phyloP scores from a whole-genome alignment of 371 early-diverging fungal genomes.

The Circinella minor region DNA sequence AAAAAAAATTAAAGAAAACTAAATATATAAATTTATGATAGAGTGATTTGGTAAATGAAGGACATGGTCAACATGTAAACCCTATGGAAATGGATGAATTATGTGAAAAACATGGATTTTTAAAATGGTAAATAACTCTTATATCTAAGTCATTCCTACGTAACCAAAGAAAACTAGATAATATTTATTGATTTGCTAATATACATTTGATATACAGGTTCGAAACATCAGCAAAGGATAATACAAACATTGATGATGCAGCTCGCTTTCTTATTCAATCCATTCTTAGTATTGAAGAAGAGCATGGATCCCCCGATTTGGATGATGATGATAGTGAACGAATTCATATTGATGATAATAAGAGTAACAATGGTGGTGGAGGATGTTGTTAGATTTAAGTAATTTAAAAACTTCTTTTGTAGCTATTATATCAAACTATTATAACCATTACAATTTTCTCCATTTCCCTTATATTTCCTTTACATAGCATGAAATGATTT shows the following conservation, averaged over 20 bases:
- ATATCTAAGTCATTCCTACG: too few species aligned
- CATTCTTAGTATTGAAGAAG: constrained; percentile 46
- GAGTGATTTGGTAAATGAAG: constrained; percentile 49
- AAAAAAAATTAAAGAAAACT: too few species aligned
- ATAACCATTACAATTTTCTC: too few species aligned
- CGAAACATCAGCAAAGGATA: constrained; percentile 70
- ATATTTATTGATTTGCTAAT: background rate
- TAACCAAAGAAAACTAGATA: too few species aligned
- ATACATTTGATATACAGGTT: constrained; percentile 42
- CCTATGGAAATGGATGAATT: constrained; percentile 55
- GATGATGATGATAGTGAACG: constrained; percentile 29
- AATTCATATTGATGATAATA: constrained; percentile 18
- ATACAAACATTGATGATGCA: constrained; percentile 70
- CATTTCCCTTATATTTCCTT: too few species aligned
- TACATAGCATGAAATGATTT: too few species aligned
- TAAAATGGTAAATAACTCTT: constrained; percentile 51
- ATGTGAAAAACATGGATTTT: constrained; percentile 61
- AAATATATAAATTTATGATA: background rate
- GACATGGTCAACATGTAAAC: constrained; percentile 51
- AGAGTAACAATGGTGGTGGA: constrained; percentile 10
- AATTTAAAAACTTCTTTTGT: background rate
- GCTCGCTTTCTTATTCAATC: constrained; percentile 53
- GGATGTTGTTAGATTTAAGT: constrained; percentile 18
- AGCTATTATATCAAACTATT: too few species aligned
- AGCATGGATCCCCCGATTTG: constrained; percentile 32